Evolutionary conservation across 177 flowering plant genomes (phyloP).

Genomic region (Vitis hybrid): DNA sequence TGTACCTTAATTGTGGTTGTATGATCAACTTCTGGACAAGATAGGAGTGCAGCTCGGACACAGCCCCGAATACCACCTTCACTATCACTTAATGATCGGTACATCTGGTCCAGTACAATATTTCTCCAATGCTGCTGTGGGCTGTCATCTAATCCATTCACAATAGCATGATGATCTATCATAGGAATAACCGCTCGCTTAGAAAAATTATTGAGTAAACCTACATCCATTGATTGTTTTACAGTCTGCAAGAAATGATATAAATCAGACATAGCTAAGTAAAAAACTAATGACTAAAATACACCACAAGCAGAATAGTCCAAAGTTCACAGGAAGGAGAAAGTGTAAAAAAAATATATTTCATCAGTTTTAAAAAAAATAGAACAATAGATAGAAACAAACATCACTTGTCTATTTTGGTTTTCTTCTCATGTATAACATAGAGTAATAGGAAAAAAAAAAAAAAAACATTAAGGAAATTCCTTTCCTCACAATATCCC

Average conservation of each 20-base stretch:
- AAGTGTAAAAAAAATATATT: not conserved
- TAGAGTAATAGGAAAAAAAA: not conserved
- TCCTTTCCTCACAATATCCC: not conserved
- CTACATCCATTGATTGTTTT: conserved; percentile 9
- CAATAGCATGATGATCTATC: conserved; percentile 11
- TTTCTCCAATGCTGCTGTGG: conserved; percentile 32
- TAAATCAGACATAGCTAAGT: conserved; percentile 1
- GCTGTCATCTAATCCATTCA: conserved; percentile 26
- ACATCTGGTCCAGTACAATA: conserved; percentile 38
- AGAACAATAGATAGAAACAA: not conserved
- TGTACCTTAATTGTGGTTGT: conserved; percentile 25
- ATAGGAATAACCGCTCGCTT: conserved; percentile 20
- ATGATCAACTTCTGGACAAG: conserved; percentile 17
- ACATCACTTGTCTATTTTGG: not conserved
- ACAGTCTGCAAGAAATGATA: conserved; percentile 26
- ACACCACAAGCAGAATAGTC: not conserved
- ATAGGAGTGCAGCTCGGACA: conserved; percentile 39
- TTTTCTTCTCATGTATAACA: not conserved
- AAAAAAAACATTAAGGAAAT: not conserved
- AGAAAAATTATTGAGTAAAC: conserved; percentile 9
- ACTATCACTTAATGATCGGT: conserved; percentile 28
- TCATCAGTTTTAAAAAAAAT: not conserved
- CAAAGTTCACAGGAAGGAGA: not conserved
- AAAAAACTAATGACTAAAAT: not conserved
- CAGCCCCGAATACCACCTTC: conserved; percentile 42